phyloP scores from a whole-genome alignment of 176 grass and related monocot genomes.

The Aechmea fasciata region DNA sequence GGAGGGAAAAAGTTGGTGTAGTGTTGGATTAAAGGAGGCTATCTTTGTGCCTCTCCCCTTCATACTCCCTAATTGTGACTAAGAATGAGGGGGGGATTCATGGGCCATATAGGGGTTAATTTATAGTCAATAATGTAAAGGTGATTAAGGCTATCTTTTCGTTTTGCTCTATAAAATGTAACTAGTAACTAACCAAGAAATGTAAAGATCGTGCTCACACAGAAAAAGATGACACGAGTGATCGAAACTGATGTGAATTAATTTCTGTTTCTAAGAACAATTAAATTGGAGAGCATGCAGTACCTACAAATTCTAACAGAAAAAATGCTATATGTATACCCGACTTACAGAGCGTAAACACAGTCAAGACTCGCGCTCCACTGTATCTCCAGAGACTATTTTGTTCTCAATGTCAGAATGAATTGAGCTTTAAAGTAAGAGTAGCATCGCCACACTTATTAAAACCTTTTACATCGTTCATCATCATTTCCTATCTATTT shows the following conservation, averaged over 20 bases:
- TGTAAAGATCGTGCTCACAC: constrained; percentile 3
- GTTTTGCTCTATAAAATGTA: neutral
- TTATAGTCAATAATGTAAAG: neutral
- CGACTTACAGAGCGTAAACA: no score
- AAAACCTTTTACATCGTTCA: no score
- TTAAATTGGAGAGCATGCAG: no score
- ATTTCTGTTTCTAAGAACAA: no score
- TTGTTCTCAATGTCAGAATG: no score
- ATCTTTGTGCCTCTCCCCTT: constrained; percentile 50
- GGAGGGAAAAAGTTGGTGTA: constrained; percentile 18
- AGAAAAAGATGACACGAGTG: neutral
- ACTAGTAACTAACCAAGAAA: constrained; percentile 6
- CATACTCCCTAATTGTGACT: neutral
- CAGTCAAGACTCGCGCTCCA: no score
- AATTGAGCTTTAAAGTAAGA: no score
- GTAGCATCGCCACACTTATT: no score
- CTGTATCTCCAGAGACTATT: no score
- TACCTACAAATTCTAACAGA: no score
- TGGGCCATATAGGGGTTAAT: neutral
- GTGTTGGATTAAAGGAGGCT: constrained; percentile 14
- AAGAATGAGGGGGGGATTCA: neutral
- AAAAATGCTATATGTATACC: no score
- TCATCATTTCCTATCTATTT: neutral
- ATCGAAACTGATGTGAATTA: no score
- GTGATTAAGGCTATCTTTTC: neutral